Conservation (phyloP, 2,329 filamentous ascomycete genomes). For the Elsinoe australis region DNA sequence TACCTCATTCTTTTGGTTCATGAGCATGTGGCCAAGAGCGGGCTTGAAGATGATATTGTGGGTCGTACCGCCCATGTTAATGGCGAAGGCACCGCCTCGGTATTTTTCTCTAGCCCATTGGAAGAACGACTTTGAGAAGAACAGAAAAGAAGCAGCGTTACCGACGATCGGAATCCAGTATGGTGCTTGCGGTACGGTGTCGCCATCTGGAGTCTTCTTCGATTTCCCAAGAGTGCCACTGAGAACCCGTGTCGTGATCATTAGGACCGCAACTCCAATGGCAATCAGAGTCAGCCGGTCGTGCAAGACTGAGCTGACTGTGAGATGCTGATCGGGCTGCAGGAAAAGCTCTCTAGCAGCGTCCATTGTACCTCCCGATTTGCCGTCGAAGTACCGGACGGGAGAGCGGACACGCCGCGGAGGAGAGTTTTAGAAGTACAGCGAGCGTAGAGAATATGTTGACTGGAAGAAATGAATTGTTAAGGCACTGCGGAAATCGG, state of each 20-base stretch:
- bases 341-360: background rate
- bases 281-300: conserved; percentile 2
- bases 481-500: too few species aligned
- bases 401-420: too few species aligned
- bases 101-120: conserved; percentile 34
- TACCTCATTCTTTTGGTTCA: conserved; percentile 32
- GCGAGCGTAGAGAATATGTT: too few species aligned
- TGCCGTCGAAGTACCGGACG: background rate
- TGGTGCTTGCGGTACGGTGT: conserved; percentile 42
- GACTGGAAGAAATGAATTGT: too few species aligned
- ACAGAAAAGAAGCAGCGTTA: conserved; percentile 45
- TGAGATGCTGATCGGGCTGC: background rate
- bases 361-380: background rate
- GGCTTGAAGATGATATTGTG: conserved; percentile 47
- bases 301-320: background rate
- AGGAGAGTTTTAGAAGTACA: too few species aligned
- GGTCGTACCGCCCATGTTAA: conserved; percentile 43
- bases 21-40: conserved; percentile 37
- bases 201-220: conserved; percentile 22
- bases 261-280: background rate
- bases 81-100: conserved; percentile 39
- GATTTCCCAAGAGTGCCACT: conserved; percentile 17
- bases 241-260: conserved; percentile 19
- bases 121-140: conserved; percentile 40
- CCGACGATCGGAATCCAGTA: conserved; percentile 56